Evolutionary conservation across 2,329 filamentous ascomycete species (phyloP).

Genomic region (Aureobasidium subglaciale): DNA sequence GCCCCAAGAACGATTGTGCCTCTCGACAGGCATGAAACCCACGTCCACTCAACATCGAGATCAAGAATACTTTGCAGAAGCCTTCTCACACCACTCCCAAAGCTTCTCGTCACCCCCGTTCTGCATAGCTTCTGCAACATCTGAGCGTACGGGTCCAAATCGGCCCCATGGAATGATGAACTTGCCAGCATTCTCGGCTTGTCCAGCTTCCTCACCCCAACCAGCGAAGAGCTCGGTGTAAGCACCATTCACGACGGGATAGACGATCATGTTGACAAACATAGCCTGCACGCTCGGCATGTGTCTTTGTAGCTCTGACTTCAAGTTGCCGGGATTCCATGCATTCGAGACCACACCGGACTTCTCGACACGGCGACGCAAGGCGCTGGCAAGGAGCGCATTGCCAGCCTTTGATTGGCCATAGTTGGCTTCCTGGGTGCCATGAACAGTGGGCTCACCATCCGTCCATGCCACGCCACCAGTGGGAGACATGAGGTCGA

Average conservation of each 20-base stretch:
- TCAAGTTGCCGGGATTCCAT: constrained; percentile 29
- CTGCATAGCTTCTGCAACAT: constrained; percentile 19
- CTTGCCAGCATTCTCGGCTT: constrained; percentile 21
- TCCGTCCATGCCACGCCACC: constrained; percentile 20
- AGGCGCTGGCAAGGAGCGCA: constrained; percentile 20
- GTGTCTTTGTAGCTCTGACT: constrained; percentile 26
- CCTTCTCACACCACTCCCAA: constrained; percentile 36
- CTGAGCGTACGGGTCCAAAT: constrained; percentile 24
- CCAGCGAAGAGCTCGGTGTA: constrained; percentile 30
- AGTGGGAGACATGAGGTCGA: constrained; percentile 19
- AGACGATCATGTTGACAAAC: constrained; percentile 17
- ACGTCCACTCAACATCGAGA: not conserved
- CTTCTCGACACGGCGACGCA: constrained; percentile 16
- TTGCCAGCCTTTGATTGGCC: constrained; percentile 25
- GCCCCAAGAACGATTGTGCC: too few species aligned
- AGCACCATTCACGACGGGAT: constrained; percentile 24
- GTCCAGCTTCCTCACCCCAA: constrained; percentile 22
- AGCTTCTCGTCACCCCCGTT: constrained; percentile 26
- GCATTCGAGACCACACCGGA: constrained; percentile 23
- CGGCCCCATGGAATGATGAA: constrained; percentile 25
- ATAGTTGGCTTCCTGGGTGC: constrained; percentile 22
- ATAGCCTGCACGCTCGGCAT: constrained; percentile 3
- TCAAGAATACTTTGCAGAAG: constrained; percentile 22
- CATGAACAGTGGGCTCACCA: constrained; percentile 16
- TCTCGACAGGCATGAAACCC: not conserved